Percentiles rank a stretch among this genome's conserved stretches.
These are phyloP conservation scores for Verticillium longisporum DNA, from an alignment of 2,329 filamentous ascomycete species.

Conservation along the genomic window DNA sequence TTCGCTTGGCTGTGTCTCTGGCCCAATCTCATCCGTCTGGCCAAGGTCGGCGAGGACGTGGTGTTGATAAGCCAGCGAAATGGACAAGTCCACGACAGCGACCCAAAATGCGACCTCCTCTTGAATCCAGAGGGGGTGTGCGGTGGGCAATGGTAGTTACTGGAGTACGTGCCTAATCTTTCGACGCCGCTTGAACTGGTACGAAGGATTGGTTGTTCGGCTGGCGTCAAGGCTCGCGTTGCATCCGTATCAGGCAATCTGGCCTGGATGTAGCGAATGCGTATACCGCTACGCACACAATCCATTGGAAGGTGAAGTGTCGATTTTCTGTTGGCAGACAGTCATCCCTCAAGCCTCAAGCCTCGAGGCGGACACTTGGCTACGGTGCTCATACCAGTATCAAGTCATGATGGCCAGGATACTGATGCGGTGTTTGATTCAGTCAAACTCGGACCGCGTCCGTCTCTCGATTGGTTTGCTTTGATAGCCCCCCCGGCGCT, in stretches of 20 bases:
- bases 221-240: neutral
- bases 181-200: neutral
- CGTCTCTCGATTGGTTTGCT: neutral
- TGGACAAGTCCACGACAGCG: conserved; percentile 3
- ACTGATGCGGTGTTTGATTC: neutral
- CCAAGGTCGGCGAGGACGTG: conserved; percentile 5
- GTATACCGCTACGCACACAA: neutral
- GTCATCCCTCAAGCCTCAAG: neutral
- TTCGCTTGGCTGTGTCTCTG: conserved; percentile 6
- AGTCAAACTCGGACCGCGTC: neutral
- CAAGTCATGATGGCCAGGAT: neutral
- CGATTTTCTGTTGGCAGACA: neutral
- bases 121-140: neutral
- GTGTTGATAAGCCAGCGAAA: conserved; percentile 10
- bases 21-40: neutral
- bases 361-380: neutral
- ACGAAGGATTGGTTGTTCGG: neutral
- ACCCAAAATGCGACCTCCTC: conserved; percentile 7
- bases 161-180: neutral
- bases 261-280: neutral
- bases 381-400: neutral
- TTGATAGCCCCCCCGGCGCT: neutral
- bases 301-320: neutral
- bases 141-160: neutral
- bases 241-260: neutral